A percentile compares a stretch with the other conserved stretches of the same genome.
Conservation (phyloP, 805 yeast species). For the Ogataea trehaloabstinens region DNA sequence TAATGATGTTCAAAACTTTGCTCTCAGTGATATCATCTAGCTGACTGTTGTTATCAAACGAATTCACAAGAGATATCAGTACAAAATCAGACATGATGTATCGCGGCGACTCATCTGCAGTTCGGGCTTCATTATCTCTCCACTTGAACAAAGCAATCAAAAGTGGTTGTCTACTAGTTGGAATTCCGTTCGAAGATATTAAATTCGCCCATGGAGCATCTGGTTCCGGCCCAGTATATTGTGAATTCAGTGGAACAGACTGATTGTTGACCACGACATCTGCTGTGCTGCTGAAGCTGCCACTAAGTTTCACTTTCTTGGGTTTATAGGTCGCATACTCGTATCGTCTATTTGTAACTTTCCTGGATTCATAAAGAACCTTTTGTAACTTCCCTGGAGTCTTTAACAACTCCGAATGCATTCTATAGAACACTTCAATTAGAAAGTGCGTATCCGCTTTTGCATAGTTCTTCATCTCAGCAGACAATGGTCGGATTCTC, state of each 20-base stretch:
- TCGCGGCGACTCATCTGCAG: slow-evolving; percentile 79
- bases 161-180: slow-evolving; percentile 49
- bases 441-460: slow-evolving; percentile 94
- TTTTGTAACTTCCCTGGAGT: slow-evolving; percentile 43
- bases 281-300: slow-evolving; percentile 15
- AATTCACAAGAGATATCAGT: slow-evolving; percentile 52
- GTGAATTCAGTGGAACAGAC: slow-evolving; percentile 28
- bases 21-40: slow-evolving; percentile 54
- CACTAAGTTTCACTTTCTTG: slow-evolving; percentile 8
- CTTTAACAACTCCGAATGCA: slow-evolving; percentile 61
- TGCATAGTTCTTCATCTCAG: slow-evolving; percentile 80
- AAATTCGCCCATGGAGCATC: slow-evolving; percentile 68
- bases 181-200: slow-evolving; percentile 63
- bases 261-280: slow-evolving; percentile 29
- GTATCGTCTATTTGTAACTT: slow-evolving; percentile 76
- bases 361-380: slow-evolving; percentile 72
- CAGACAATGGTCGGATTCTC: slow-evolving; percentile 83
- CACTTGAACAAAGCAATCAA: slow-evolving; percentile 67
- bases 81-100: slow-evolving; percentile 82
- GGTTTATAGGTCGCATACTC: slow-evolving; percentile 74
- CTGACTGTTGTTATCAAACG: slow-evolving; percentile 32
- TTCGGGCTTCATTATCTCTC: slow-evolving; percentile 79
- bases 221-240: slow-evolving; percentile 29
- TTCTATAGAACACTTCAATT: slow-evolving; percentile 71
- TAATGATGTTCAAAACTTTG: slow-evolving; percentile 47